Percentiles rank a stretch among this genome's conserved stretches.
Conservation (phyloP, 1,284 basidiomycete species). For the Ceratorhiza oryzae-sativae region DNA sequence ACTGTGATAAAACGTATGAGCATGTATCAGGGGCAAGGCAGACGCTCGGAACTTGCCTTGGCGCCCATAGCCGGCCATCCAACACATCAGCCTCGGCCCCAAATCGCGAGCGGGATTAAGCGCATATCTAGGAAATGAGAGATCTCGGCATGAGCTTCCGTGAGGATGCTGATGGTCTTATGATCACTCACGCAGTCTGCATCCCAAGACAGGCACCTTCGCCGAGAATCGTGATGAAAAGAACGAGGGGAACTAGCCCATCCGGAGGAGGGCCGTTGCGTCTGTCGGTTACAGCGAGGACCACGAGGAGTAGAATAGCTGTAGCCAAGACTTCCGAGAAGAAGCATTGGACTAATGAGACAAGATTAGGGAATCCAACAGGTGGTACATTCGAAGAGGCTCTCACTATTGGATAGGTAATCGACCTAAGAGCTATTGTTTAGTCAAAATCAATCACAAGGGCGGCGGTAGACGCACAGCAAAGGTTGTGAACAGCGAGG, state of each 20-base stretch:
- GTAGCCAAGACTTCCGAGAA: constrained; percentile 61
- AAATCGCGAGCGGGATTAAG: constrained; percentile 72
- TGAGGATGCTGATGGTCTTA: background rate
- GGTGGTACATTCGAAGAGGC: constrained; percentile 40
- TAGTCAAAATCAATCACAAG: background rate
- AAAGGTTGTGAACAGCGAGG: constrained; percentile 73
- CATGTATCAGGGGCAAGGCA: constrained; percentile 43
- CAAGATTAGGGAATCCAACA: constrained; percentile 63
- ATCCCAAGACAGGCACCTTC: constrained; percentile 63
- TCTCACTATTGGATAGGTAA: constrained; percentile 43
- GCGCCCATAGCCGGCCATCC: constrained; percentile 66
- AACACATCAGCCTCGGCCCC: constrained; percentile 65
- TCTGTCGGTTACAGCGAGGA: constrained; percentile 57
- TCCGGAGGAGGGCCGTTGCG: constrained; percentile 58
- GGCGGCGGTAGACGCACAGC: constrained; percentile 57
- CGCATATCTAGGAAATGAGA: constrained; percentile 52
- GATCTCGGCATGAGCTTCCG: background rate
- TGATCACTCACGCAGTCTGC: constrained; percentile 57
- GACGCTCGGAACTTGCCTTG: constrained; percentile 47
- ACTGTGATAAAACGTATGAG: constrained; percentile 40
- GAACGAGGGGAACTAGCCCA: constrained; percentile 61
- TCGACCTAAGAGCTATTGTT: constrained; percentile 27
- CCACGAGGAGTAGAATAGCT: constrained; percentile 60
- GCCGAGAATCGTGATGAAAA: constrained; percentile 64
- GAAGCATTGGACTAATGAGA: constrained; percentile 38